Conservation (phyloP, 768 basidiomycete genomes). For the Thelephora ganbajun region DNA sequence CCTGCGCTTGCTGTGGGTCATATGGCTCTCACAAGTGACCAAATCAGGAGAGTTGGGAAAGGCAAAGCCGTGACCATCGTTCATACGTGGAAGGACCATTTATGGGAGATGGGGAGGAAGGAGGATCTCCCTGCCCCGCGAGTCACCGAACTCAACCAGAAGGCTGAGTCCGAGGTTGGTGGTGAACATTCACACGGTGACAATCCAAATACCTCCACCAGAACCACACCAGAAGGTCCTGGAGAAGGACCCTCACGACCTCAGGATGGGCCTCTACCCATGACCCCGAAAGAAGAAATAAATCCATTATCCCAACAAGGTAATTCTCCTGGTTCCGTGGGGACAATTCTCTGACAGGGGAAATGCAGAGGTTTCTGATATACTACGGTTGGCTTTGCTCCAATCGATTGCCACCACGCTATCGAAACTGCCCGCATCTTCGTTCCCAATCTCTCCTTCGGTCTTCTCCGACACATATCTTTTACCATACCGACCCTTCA, state of each 20-base stretch:
- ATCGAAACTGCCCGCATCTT: slow-evolving; percentile 28
- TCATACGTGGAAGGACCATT: slow-evolving; percentile 65
- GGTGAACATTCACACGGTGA: slow-evolving; percentile 6
- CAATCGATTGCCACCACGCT: slow-evolving; percentile 48
- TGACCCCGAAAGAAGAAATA: background rate
- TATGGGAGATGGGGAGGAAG: slow-evolving; percentile 64
- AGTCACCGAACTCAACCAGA: background rate
- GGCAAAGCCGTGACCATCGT: slow-evolving; percentile 67
- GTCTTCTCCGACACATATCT: slow-evolving; percentile 65
- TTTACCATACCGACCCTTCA: slow-evolving; percentile 70
- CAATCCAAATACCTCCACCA: slow-evolving; percentile 1
- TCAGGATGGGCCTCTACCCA: slow-evolving; percentile 1
- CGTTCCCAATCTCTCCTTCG: slow-evolving; percentile 68
- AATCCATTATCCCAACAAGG: background rate
- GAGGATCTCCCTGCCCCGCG: slow-evolving; percentile 34
- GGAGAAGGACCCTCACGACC: slow-evolving; percentile 2
- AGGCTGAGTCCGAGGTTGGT: slow-evolving; percentile 4
- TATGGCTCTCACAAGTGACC: slow-evolving; percentile 43
- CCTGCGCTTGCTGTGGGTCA: slow-evolving; percentile 66
- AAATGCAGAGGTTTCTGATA: slow-evolving; percentile 34
- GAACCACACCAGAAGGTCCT: background rate
- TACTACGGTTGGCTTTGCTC: slow-evolving; percentile 47
- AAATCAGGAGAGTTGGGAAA: slow-evolving; percentile 33
- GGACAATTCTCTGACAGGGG: too few relatives aligned
- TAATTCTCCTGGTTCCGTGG: too few relatives aligned